phyloP scores from a whole-genome alignment of 1,139 yeast genomes.

The Pichia sp. region DNA sequence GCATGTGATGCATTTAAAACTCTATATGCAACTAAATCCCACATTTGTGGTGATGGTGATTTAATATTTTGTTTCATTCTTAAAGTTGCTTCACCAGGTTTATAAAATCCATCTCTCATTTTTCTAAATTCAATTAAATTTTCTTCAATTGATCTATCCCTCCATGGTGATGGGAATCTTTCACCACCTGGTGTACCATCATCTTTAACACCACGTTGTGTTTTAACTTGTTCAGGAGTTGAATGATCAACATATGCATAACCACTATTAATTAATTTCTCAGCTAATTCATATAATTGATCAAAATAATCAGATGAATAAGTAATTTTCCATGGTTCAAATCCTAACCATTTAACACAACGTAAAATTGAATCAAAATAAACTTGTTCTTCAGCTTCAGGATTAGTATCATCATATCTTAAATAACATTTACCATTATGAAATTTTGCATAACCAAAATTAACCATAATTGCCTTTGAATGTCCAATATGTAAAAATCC shows the following conservation, averaged over 20 bases:
- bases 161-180: constrained; percentile 74
- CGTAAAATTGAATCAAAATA: constrained; percentile 78
- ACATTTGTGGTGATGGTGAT: constrained; percentile 98
- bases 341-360: constrained; percentile 91
- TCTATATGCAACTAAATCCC: constrained; percentile 99
- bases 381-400: constrained; percentile 95
- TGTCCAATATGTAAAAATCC: constrained; percentile 97
- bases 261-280: constrained; percentile 59
- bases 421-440: constrained; percentile 82
- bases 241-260: constrained; percentile 91
- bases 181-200: constrained; percentile 94
- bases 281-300: constrained; percentile 79
- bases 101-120: constrained; percentile 85
- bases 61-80: constrained; percentile 93
- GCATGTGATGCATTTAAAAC: constrained; percentile 89
- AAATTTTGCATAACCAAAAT: constrained; percentile 87
- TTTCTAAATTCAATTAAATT: constrained; percentile 74
- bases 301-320: constrained; percentile 96
- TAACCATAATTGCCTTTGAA: constrained; percentile 94
- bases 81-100: constrained; percentile 86
- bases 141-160: constrained; percentile 63
- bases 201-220: constrained; percentile 80
- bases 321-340: constrained; percentile 85
- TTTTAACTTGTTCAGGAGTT: constrained; percentile 84
- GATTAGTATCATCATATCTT: constrained; percentile 96